A percentile compares a stretch with the other conserved stretches of the same genome.
Conservation (phyloP, 495 filamentous ascomycete genomes). For the Podospora conica region DNA sequence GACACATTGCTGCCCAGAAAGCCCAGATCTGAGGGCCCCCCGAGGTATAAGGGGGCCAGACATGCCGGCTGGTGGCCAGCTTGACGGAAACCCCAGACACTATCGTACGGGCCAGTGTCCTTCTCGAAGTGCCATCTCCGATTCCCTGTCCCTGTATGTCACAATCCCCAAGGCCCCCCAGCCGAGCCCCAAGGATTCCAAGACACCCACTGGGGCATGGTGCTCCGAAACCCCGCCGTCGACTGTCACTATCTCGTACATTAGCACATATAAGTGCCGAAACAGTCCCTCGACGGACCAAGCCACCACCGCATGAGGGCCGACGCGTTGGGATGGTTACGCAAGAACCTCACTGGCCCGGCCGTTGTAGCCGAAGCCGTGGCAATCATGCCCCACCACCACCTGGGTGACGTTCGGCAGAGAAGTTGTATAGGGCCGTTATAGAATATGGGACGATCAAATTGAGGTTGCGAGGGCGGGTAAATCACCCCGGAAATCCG, state of each 20-base stretch:
- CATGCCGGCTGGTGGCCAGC: background rate
- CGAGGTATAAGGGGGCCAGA: background rate
- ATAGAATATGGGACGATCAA: constrained; percentile 2
- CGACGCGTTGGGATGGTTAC: background rate
- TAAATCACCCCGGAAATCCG: constrained; percentile 19
- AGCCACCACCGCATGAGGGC: constrained; percentile 10
- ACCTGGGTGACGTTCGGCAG: constrained; percentile 5
- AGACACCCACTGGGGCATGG: background rate
- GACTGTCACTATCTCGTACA: background rate
- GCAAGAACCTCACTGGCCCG: constrained; percentile 13
- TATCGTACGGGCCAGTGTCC: background rate
- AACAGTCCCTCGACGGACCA: constrained; percentile 6
- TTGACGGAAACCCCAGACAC: background rate
- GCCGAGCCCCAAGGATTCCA: background rate
- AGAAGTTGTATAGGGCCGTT: background rate
- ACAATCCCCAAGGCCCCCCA: background rate
- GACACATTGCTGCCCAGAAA: background rate
- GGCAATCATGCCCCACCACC: constrained; percentile 5
- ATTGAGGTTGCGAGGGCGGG: constrained; percentile 17
- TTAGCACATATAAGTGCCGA: constrained; percentile 10
- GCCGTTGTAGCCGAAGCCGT: constrained; percentile 11
- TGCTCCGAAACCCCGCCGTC: constrained; percentile 2
- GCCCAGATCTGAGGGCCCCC: background rate
- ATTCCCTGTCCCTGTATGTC: background rate
- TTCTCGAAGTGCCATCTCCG: background rate